phyloP scores from a whole-genome alignment of 1,139 yeast species.

The Saccharomyces hybrid region DNA sequence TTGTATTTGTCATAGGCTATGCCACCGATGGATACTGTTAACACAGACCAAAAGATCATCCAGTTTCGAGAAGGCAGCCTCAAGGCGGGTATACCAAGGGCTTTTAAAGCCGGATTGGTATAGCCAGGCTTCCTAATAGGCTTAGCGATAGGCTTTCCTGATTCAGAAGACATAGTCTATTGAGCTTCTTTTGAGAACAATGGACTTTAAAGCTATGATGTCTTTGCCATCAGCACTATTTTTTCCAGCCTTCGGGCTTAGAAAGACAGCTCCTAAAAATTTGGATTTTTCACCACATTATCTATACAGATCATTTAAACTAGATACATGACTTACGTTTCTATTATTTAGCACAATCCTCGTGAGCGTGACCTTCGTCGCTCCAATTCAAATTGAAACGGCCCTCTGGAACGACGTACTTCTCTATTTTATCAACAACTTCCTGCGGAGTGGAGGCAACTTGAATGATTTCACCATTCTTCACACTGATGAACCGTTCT shows the following conservation, averaged over 20 bases:
- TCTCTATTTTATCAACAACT: conserved; percentile 53
- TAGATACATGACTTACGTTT: not conserved
- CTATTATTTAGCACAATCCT: not conserved
- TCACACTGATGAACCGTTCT: conserved; percentile 60
- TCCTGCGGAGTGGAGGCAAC: conserved; percentile 64
- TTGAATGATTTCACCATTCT: conserved; percentile 60
- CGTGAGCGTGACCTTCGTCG: conserved; percentile 21
- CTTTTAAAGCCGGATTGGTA: conserved; percentile 78
- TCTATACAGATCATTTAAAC: not conserved
- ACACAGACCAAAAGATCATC: conserved; percentile 78
- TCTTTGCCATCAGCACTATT: not conserved
- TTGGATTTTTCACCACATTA: not conserved
- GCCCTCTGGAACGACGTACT: conserved; percentile 62
- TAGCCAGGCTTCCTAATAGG: not conserved
- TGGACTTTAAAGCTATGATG: not conserved
- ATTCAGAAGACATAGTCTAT: not conserved
- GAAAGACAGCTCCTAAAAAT: not conserved
- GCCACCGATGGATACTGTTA: conserved; percentile 62
- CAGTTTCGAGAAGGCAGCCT: conserved; percentile 87
- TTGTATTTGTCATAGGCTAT: conserved; percentile 73
- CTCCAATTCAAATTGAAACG: conserved; percentile 71
- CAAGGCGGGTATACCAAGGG: conserved; percentile 77
- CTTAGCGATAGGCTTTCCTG: not conserved
- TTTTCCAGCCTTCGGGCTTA: not conserved
- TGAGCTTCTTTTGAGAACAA: not conserved